These are phyloP conservation scores for Aechmea fasciata DNA, from an alignment of 176 grass and related monocot species.

Conservation along the genomic window DNA sequence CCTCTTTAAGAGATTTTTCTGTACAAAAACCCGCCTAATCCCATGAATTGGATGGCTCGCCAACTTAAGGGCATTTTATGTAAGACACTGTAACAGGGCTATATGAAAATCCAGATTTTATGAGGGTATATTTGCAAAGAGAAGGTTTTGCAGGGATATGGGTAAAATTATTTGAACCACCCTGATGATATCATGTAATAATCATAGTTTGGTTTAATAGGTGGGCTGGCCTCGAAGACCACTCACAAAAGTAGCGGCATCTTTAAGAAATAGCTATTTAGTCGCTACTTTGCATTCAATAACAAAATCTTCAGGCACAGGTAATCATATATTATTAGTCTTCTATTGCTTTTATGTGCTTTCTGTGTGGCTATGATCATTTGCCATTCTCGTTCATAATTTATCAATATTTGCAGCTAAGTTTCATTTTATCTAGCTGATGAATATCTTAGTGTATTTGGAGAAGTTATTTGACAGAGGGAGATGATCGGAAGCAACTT, in stretches of 20 bases:
- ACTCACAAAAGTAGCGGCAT: constrained; percentile 73
- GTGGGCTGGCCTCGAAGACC: constrained; percentile 98
- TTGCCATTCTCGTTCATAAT: constrained; percentile 11
- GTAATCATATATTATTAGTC: constrained; percentile 6
- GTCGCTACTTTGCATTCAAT: constrained; percentile 82
- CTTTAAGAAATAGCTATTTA: constrained; percentile 93
- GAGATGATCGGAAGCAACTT: constrained; percentile 59
- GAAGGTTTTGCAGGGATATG: neutral
- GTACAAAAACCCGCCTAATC: too few species aligned
- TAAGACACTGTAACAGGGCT: too few species aligned
- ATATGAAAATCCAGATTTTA: neutral
- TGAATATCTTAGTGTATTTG: constrained; percentile 90
- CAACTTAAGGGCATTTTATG: too few species aligned
- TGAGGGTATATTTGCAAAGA: neutral
- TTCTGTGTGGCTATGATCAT: neutral
- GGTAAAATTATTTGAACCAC: too few species aligned
- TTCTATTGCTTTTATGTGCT: neutral
- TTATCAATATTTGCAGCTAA: constrained; percentile 35
- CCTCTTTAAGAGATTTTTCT: too few species aligned
- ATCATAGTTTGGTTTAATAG: constrained; percentile 35
- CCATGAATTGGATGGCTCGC: too few species aligned
- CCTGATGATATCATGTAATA: constrained; percentile 1
- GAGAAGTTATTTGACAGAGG: constrained; percentile 99
- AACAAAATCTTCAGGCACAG: constrained; percentile 37
- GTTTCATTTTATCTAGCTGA: constrained; percentile 62